These are phyloP conservation scores for Saccharomyces hybrid DNA, from an alignment of 1,139 yeast species.

Conservation along the genomic window DNA sequence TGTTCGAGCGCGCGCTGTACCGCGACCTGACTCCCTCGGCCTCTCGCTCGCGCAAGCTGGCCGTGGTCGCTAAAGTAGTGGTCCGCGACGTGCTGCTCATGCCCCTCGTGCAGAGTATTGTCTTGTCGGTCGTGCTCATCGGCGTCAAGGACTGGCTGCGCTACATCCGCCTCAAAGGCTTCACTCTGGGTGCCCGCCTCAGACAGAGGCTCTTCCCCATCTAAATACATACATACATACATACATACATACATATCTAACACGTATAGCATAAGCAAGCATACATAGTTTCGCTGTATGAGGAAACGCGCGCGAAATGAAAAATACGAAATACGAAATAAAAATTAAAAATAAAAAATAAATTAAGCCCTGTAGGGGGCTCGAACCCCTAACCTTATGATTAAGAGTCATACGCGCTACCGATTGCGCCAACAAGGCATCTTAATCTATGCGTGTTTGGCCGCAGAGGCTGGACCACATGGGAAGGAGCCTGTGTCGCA, in stretches of 20 bases:
- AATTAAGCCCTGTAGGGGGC: constrained; percentile 39
- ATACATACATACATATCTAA: background rate
- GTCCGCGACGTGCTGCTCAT: constrained; percentile 57
- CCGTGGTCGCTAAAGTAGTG: constrained; percentile 42
- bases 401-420: constrained; percentile 43
- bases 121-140: constrained; percentile 8
- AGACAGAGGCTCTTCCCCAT: background rate
- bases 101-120: constrained; percentile 58
- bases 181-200: background rate
- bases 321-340: background rate
- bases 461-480: background rate
- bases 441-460: background rate
- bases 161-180: background rate
- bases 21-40: background rate
- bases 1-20: constrained; percentile 4
- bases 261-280: background rate
- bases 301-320: background rate
- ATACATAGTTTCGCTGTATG: background rate
- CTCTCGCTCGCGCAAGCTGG: constrained; percentile 30
- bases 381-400: constrained; percentile 41
- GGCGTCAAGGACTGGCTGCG: background rate
- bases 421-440: constrained; percentile 42
- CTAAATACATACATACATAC: background rate
- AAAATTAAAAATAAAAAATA: constrained; percentile 7
- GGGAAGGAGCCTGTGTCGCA: background rate